Evolutionary conservation across 768 basidiomycete genomes (phyloP), one percentile per base, ranked within the genome.

Genomic region (Trametes villosa): DNA sequence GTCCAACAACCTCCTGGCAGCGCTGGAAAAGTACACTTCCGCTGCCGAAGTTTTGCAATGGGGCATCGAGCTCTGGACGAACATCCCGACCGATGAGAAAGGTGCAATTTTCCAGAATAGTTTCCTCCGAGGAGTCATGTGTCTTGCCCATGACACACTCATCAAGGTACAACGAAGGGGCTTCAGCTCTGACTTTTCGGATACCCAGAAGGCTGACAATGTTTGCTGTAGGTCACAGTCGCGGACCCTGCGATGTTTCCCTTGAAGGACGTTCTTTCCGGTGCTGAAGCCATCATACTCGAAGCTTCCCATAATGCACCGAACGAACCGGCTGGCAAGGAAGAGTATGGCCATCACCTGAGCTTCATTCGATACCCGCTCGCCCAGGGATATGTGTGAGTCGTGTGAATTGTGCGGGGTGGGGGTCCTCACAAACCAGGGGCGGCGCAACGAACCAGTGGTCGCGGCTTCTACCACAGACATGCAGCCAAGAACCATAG

Each of bases 61-160:
- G 77, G 82, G 83, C 26, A 55, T 67, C 4, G 63, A 66, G 27
- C 53, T 62, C 6, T 83, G 80, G 77, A 50, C 20, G 24, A 65
- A 81, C 59, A 76, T 83, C 9, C 63, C 76, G 0, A 59, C 38
- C 24, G 63, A 72, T n/a, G 74, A 78, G 18, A 69, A 78, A 12
- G 82, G 82, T 4, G 68, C 67, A 9, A 75, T 84, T 13, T 84
- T 84, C 52, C 72, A 77, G 29, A 42, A 55, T 2, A 74, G 75
- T 4, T 81, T 81, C 63, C 66, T 82, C 11, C 74, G 79, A 27
- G 80, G 77, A 4, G 73, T 80, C n/a, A 76, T 71, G 44, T 63
- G 66, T 29, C 53, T 81, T 24, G 72, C 72, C 22, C 59, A 81
- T 12, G 61, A 74, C 15, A 53, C 71, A 1, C 72, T 76, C 31